Base-by-base conservation (phyloP, 805 yeast genomes). In the Lachancea waltii region DNA sequence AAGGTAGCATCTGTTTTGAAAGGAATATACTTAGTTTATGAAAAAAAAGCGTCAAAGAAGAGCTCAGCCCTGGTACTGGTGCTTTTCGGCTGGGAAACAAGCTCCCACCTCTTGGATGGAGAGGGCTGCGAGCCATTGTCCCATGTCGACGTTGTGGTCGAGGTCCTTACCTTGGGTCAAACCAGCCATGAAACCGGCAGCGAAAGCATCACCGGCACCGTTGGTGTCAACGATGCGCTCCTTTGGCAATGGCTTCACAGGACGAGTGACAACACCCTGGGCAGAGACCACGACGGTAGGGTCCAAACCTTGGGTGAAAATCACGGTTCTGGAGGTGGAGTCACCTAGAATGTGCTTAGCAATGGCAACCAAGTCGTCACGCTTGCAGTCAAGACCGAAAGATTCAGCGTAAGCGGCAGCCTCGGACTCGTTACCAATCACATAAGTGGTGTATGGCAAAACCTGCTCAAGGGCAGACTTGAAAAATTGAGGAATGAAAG, bases 121-220 rank as follows among this genome's bases (percentile, higher is more conserved):
- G 50, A 84, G 65, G 49, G 85, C 72, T 44, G 98, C 99, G 50
- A 94, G 79, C 97, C 97, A 89, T 69, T 90, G 97, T 49, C 97
- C 97, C 63, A 80, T 75, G 52, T 81, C 85, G 46, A 90, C 72
- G 38, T 74, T 56, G 29, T 79, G 69, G 49, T 73, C 69, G 41
- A 86, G 60, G 20, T 73, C 51, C 62, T 82, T 77, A 48, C 80
- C 85, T 63, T 79, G 68, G 40, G 86, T 94, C 49, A 89, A 68
- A 42, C 89, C 92, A 45, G 95, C 95, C 47, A 87, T 66, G 64
- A 90, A 89, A 42, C 97, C 97, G 55, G 92, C 94, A 40, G 97
- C 97, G 60, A 90, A 90, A 10, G 97, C 96, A 62, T 90, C 97
- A 65, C 97, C 97, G 33, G 97, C 97, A 70, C 98, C 98, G 69